These are phyloP conservation scores for Favolaschia claudopus DNA, from an alignment of 768 basidiomycete genomes.

Conservation along the genomic window DNA sequence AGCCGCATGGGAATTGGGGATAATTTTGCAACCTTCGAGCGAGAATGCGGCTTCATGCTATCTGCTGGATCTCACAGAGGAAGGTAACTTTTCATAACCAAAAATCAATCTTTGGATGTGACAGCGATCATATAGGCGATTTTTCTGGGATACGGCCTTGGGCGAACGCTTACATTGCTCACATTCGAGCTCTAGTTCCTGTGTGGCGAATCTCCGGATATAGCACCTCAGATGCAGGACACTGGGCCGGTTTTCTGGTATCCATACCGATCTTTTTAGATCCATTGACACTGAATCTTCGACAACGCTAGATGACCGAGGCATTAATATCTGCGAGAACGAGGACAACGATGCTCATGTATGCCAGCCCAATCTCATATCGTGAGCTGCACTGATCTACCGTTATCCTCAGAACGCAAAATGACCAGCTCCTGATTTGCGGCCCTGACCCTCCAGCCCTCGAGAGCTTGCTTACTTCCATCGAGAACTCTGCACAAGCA, in stretches of 20 bases:
- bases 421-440: conserved; percentile 16
- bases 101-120: not conserved
- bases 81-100: not conserved
- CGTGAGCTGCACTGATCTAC: not conserved
- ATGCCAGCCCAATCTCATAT: not conserved
- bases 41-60: conserved; percentile 20
- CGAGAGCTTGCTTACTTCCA: not conserved
- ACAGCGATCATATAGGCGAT: not conserved
- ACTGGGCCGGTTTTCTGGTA: conserved; percentile 16
- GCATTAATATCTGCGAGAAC: not conserved
- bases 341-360: conserved; percentile 11
- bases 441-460: conserved; percentile 14
- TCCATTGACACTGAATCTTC: too few relatives aligned
- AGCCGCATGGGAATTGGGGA: conserved; percentile 7
- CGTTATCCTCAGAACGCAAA: not conserved
- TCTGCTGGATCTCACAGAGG: conserved; percentile 12
- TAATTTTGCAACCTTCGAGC: conserved; percentile 5
- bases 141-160: not conserved
- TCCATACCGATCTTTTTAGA: not conserved
- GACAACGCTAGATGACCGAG: conserved; percentile 6
- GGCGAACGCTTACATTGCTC: conserved; percentile 9
- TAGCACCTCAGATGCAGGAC: not conserved
- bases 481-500: conserved; percentile 1
- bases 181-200: conserved; percentile 7
- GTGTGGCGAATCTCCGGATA: not conserved